phyloP scores from a whole-genome alignment of 345 rosid genomes.

The Populus pruinosa region DNA sequence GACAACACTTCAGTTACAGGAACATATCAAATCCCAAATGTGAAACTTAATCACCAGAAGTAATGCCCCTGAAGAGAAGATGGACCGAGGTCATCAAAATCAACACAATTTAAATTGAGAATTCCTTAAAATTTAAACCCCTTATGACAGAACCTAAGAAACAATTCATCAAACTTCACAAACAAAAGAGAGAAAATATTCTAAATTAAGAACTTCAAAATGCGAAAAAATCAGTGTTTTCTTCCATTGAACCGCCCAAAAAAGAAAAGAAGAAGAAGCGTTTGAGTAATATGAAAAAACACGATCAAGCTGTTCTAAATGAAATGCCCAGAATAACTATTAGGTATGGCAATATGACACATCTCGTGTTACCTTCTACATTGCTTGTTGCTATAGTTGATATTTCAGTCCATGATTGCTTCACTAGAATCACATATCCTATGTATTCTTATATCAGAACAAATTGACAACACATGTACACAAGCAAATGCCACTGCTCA shows the following conservation, averaged over 20 bases:
- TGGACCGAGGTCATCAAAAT: conserved; percentile 9
- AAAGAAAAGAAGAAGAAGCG: neutral
- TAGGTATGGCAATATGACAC: neutral
- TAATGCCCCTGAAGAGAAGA: conserved; percentile 25
- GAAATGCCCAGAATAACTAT: neutral
- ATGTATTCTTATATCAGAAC: neutral
- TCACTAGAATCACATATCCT: neutral
- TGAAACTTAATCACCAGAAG: conserved; percentile 9
- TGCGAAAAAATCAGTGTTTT: neutral
- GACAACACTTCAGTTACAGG: conserved; percentile 17
- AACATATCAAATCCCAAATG: conserved; percentile 4
- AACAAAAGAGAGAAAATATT: neutral
- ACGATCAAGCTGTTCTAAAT: neutral
- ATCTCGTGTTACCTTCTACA: neutral
- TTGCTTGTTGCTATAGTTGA: neutral
- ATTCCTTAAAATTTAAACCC: neutral
- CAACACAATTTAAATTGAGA: neutral
- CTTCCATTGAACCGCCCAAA: neutral
- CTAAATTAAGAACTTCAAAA: neutral
- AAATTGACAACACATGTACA: neutral
- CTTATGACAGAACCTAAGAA: neutral
- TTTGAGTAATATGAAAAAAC: neutral
- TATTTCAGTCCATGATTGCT: neutral
- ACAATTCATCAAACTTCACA: neutral
- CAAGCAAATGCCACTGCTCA: neutral